Percentiles rank a stretch among this genome's conserved stretches.
Conservation (phyloP, 768 basidiomycete species). For the Naganishia randhawae region DNA sequence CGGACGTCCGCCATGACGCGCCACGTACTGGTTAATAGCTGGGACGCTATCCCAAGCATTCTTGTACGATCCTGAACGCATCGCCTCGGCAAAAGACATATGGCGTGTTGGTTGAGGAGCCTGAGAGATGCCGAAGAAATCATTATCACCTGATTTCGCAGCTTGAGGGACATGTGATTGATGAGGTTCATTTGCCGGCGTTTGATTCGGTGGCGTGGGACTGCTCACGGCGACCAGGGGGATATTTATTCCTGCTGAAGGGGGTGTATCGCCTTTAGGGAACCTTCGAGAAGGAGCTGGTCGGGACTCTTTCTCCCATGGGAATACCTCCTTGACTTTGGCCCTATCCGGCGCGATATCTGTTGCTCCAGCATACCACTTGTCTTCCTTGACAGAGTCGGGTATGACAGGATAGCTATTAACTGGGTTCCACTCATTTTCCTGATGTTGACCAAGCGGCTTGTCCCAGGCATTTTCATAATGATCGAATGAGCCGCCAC, state of each 20-base stretch:
- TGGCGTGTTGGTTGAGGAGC: slow-evolving; percentile 60
- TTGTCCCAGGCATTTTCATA: slow-evolving; percentile 86
- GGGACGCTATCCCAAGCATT: slow-evolving; percentile 85
- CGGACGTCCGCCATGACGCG: slow-evolving; percentile 40
- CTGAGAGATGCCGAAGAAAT: slow-evolving; percentile 12
- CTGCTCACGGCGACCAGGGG: slow-evolving; percentile 4
- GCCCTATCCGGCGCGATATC: slow-evolving; percentile 61
- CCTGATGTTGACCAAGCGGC: slow-evolving; percentile 49
- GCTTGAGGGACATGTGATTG: too few relatives aligned
- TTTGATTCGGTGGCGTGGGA: slow-evolving; percentile 12
- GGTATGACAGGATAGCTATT: slow-evolving; percentile 61
- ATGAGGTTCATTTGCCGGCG: not conserved
- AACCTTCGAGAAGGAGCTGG: slow-evolving; percentile 42
- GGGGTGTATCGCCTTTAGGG: slow-evolving; percentile 52
- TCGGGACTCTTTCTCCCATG: slow-evolving; percentile 70
- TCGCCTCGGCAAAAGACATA: slow-evolving; percentile 52
- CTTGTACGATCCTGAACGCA: slow-evolving; percentile 55
- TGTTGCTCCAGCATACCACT: slow-evolving; percentile 58
- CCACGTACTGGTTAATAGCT: slow-evolving; percentile 71
- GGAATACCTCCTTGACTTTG: slow-evolving; percentile 77
- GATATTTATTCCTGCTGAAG: slow-evolving; percentile 24
- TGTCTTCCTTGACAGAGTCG: slow-evolving; percentile 64
- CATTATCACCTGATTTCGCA: not conserved
- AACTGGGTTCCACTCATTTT: slow-evolving; percentile 26
- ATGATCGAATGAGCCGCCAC: slow-evolving; percentile 66